Evolutionary conservation across 208 protist species (phyloP).

Genomic region (Leishmania braziliensis): DNA sequence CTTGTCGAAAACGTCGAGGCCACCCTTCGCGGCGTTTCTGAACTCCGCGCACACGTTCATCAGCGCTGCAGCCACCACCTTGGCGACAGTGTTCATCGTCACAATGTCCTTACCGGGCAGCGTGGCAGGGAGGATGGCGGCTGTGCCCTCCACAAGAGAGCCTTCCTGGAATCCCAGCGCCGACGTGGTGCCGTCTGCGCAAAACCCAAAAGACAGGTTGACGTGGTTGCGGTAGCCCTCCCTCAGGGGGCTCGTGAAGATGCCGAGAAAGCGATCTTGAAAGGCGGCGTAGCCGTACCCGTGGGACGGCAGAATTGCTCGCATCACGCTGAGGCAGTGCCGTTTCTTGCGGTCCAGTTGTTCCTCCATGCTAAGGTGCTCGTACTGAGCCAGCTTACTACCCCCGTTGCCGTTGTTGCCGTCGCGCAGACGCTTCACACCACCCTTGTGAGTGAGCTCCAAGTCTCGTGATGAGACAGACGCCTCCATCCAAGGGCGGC

Average conservation of each 20-base stretch:
- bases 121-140: slow-evolving; percentile 60
- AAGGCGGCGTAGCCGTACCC: slow-evolving; percentile 41
- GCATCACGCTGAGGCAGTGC: slow-evolving; percentile 75
- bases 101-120: slow-evolving; percentile 43
- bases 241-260: slow-evolving; percentile 71
- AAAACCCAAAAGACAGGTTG: slow-evolving; percentile 86
- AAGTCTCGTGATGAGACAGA: slow-evolving; percentile 63
- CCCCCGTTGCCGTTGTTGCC: slow-evolving; percentile 13
- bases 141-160: slow-evolving; percentile 72
- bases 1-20: slow-evolving; percentile 80
- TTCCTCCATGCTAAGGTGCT: slow-evolving; percentile 65
- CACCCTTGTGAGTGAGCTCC: slow-evolving; percentile 80
- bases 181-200: slow-evolving; percentile 40
- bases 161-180: slow-evolving; percentile 75
- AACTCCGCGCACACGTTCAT: slow-evolving; percentile 52
- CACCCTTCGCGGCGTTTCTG: slow-evolving; percentile 30
- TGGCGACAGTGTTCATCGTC: slow-evolving; percentile 70
- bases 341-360: slow-evolving; percentile 76
- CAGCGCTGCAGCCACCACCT: slow-evolving; percentile 50
- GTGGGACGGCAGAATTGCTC: slow-evolving; percentile 34
- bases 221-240: slow-evolving; percentile 94
- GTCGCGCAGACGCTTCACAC: slow-evolving; percentile 54
- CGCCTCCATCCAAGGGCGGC: slow-evolving; percentile 59
- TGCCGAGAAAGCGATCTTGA: slow-evolving; percentile 50
- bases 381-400: slow-evolving; percentile 79